Conservation (phyloP, 1,284 basidiomycete genomes). For the Amylostereum areolatum region DNA sequence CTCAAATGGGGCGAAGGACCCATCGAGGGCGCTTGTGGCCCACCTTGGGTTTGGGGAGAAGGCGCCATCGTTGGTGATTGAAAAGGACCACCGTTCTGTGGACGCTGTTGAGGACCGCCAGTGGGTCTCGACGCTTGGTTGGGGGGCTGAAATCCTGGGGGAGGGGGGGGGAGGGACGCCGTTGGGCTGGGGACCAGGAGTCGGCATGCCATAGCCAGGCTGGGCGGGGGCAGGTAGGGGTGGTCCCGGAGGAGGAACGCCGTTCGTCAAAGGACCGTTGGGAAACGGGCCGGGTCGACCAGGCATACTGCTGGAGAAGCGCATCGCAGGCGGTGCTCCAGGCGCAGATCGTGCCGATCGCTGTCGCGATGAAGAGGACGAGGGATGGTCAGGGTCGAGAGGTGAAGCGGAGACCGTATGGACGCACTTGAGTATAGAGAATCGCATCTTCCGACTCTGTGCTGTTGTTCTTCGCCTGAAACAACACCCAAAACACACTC, state of each 20-base stretch:
- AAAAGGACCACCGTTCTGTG: slow-evolving; percentile 34
- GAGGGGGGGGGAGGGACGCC: not conserved
- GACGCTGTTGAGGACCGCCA: slow-evolving; percentile 28
- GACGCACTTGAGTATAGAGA: slow-evolving; percentile 59
- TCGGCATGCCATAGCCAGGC: slow-evolving; percentile 3
- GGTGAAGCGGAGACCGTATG: slow-evolving; percentile 1
- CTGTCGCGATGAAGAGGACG: too few species aligned
- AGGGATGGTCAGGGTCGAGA: not conserved
- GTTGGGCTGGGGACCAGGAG: slow-evolving; percentile 26
- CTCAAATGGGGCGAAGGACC: slow-evolving; percentile 41
- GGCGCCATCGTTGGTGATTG: slow-evolving; percentile 38
- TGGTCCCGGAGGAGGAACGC: slow-evolving; percentile 18
- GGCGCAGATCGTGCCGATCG: too few species aligned
- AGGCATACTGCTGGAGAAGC: slow-evolving; percentile 28
- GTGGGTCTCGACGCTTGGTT: not conserved
- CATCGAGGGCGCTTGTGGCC: slow-evolving; percentile 26
- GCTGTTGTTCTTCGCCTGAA: slow-evolving; percentile 67
- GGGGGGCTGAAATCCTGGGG: not conserved
- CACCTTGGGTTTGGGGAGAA: slow-evolving; percentile 30
- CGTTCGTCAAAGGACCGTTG: not conserved
- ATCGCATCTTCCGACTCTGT: slow-evolving; percentile 61
- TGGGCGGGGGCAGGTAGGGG: slow-evolving; percentile 28
- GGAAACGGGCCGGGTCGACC: slow-evolving; percentile 7
- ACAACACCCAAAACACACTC: slow-evolving; percentile 82
- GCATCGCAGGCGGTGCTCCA: not conserved